Base-by-base conservation (phyloP, 2,329 filamentous ascomycete species). In the Trichoderma lentiforme region DNA sequence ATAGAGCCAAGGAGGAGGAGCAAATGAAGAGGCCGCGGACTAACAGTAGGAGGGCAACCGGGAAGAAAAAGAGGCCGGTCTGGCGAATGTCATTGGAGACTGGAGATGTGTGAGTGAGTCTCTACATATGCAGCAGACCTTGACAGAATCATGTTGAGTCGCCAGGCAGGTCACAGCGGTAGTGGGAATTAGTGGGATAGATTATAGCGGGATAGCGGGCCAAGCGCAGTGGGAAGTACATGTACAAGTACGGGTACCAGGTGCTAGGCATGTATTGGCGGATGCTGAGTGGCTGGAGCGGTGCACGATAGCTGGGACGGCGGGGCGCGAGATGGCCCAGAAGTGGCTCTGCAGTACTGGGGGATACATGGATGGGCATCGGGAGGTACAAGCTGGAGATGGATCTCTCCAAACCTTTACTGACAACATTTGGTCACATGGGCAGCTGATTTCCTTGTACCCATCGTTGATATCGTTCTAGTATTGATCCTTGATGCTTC, bases 161-260 rank as follows among this genome's bases (percentile, higher is more conserved):
- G 51, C 51, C 51, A 65, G 61, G 61, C 61, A 71, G 69, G 69
- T 71, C 60, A 36, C 39, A 71, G 51, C 69, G 53, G 51, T 60
- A 65, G 69, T 71, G 69, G 69, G 24, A 62, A 43, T 57, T 30
- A 65, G 64, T 58, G 64, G 64, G 24, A 18, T 60, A 39, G 36
- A 39, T 39, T 39, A 39, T 18, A 32, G 66, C 56, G 57, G 66
- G 36, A 60, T 61, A 51, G 56, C 53, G 32, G 36, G 43, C 36
- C 15, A n/a, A 34, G 43, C 43, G 43, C n/a, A 1, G n/a, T 51
- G n/a, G 43, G n/a, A 51, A 51, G 56, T 60, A 21, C 56, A 18
- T 58, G 56, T 58, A 58, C 26, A 58, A 30, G 57, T 32, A 32
- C 57, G 24, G 57, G 57, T 21, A 32, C 28, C 18, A 60, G 51